Conservation (phyloP, 192 early-diverging fungal genomes). For the Diversispora epigaea region DNA sequence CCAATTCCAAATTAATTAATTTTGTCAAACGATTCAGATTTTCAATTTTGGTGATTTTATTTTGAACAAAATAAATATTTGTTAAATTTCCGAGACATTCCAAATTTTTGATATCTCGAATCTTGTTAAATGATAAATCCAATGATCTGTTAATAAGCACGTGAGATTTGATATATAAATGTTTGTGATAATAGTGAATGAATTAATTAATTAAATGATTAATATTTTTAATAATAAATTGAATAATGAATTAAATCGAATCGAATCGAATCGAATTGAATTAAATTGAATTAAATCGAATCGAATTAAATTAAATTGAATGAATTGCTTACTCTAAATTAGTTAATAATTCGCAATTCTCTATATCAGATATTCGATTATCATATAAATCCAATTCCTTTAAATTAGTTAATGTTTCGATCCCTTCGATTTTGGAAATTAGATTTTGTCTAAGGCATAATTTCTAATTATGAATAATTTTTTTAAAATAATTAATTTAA, state of each 20-base stretch:
- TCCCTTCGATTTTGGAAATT: conserved; percentile 63
- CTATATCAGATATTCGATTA: conserved; percentile 81
- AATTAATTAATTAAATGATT: too few relatives aligned
- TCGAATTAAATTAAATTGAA: background rate
- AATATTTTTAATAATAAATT: background rate
- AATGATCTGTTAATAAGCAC: conserved; percentile 43
- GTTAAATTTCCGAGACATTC: conserved; percentile 59
- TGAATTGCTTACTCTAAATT: conserved; percentile 57
- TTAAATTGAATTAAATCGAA: background rate
- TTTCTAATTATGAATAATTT: conserved; percentile 37
- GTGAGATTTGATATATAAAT: too few relatives aligned
- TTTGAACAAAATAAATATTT: conserved; percentile 90
- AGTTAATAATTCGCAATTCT: conserved; percentile 58
- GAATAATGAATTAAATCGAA: background rate
- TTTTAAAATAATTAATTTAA: background rate
- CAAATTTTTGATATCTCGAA: conserved; percentile 74
- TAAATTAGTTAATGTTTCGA: conserved; percentile 57
- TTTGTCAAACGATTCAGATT: conserved; percentile 64
- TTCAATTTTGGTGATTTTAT: conserved; percentile 85
- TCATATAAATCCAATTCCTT: conserved; percentile 94
- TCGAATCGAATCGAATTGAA: background rate
- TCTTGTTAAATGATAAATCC: conserved; percentile 97
- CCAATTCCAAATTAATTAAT: conserved; percentile 86
- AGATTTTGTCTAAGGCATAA: conserved; percentile 85
- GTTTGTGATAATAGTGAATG: background rate